Percentiles rank a stretch among this genome's conserved stretches.
Evolutionary conservation across 164 flowering plant species (phyloP).

Genomic region (Malania oleifera): DNA sequence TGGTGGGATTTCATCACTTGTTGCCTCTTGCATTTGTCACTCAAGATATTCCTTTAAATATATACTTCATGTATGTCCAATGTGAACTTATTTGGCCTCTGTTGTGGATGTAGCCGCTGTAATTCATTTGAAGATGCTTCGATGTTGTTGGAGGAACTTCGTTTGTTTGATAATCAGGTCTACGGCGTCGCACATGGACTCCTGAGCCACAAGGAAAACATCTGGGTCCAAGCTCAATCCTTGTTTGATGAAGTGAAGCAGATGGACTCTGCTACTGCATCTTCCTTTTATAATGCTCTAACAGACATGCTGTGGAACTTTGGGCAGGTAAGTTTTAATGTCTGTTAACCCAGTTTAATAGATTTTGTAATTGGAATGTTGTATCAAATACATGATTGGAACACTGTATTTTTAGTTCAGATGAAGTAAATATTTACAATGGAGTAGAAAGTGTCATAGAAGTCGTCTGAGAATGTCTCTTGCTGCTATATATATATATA

Average conservation of each 20-base stretch:
- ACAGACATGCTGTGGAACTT: conserved; percentile 99
- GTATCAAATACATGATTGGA: too few relatives aligned
- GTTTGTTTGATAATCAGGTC: conserved; percentile 76
- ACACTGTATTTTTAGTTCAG: too few relatives aligned
- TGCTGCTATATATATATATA: too few relatives aligned
- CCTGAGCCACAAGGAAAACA: conserved; percentile 62
- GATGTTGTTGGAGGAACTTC: conserved; percentile 85
- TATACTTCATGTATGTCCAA: background rate
- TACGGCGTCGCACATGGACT: conserved; percentile 98
- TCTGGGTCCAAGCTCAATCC: conserved; percentile 77
- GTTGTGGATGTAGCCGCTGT: conserved; percentile 85
- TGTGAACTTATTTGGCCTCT: conserved; percentile 6
- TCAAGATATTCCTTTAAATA: too few relatives aligned
- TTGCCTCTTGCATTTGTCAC: background rate
- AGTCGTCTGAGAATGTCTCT: too few relatives aligned
- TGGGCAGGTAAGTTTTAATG: conserved; percentile 69
- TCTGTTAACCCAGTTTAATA: background rate
- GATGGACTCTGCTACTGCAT: conserved; percentile 90
- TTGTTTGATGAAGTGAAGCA: conserved; percentile 86
- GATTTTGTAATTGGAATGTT: too few relatives aligned
- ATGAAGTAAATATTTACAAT: too few relatives aligned
- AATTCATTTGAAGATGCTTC: conserved; percentile 92
- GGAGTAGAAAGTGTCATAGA: too few relatives aligned
- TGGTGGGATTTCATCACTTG: background rate
- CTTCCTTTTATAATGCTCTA: conserved; percentile 96